Evolutionary conservation across 2,329 filamentous ascomycete genomes (phyloP).

Genomic region (Aspergillus luchuensis): DNA sequence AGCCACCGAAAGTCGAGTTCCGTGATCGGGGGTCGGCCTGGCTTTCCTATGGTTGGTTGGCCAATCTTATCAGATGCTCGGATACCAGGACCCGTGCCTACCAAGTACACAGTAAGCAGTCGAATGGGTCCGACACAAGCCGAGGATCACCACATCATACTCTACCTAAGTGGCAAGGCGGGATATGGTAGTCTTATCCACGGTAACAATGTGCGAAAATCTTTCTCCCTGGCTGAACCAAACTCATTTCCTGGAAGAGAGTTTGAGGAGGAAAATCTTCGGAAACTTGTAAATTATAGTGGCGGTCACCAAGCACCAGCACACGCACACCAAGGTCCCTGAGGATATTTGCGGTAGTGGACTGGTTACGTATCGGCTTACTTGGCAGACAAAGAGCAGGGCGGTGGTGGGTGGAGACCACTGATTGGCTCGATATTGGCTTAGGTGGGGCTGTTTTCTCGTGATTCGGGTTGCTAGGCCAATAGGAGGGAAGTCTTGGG

Average conservation of each 20-base stretch:
- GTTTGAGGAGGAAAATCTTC: not conserved
- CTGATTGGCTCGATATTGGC: conserved; percentile 18
- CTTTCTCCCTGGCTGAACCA: not conserved
- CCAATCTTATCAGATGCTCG: conserved; percentile 21
- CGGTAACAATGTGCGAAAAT: not conserved
- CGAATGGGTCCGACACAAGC: not conserved
- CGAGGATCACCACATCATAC: conserved; percentile 1
- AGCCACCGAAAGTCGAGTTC: not conserved
- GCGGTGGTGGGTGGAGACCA: not conserved
- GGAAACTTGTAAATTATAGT: not conserved
- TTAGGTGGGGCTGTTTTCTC: conserved; percentile 8
- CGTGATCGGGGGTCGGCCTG: not conserved
- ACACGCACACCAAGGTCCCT: conserved; percentile 2
- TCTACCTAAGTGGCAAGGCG: not conserved
- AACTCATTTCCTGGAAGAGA: not conserved
- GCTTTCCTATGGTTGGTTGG: not conserved
- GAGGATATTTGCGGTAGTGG: not conserved
- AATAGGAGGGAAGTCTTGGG: not conserved
- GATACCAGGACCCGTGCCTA: conserved; percentile 8
- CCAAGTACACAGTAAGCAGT: too few relatives aligned
- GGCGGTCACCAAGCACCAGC: not conserved
- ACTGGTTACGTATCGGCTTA: conserved; percentile 4
- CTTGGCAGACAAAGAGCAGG: not conserved
- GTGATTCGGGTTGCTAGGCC: conserved; percentile 6
- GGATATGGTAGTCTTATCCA: not conserved